phyloP scores from a whole-genome alignment of 257 asterid genomes.

The Solanum bulbocastanum region DNA sequence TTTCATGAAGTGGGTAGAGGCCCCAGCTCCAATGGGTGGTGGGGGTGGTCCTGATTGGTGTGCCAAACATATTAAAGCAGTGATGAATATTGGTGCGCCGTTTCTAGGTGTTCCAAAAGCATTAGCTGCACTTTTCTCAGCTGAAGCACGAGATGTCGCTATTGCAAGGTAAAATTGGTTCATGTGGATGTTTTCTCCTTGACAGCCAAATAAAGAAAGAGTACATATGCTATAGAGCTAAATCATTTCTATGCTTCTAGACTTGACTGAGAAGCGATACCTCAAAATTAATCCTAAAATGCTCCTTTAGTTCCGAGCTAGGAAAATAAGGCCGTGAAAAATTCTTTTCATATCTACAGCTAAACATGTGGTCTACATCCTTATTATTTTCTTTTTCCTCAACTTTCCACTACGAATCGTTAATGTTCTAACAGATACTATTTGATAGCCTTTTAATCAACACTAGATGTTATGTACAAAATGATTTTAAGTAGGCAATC shows the following conservation, averaged over 20 bases:
- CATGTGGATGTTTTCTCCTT: neutral
- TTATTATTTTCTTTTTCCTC: neutral
- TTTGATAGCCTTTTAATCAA: neutral
- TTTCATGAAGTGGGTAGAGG: constrained; percentile 95
- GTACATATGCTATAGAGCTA: neutral
- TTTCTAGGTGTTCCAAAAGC: constrained; percentile 77
- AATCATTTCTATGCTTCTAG: neutral
- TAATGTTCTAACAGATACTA: neutral
- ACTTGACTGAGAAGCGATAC: too few species aligned
- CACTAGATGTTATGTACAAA: neutral
- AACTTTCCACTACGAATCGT: neutral
- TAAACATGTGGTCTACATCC: neutral
- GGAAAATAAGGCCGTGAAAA: neutral
- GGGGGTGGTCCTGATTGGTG: constrained; percentile 93
- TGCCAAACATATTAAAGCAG: constrained; percentile 76
- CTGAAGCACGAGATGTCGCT: constrained; percentile 74
- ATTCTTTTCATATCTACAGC: neutral
- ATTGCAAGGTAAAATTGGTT: constrained; percentile 41
- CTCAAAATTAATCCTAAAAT: neutral
- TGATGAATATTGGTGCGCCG: constrained; percentile 87
- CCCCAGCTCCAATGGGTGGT: constrained; percentile 88
- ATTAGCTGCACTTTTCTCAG: constrained; percentile 68
- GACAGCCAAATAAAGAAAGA: neutral
- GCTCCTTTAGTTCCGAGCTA: neutral
- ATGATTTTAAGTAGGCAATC: neutral